Evolutionary conservation across 2,329 filamentous ascomycete genomes (phyloP), one percentile per base, ranked within the genome.

Genomic region (Alternaria viburni): DNA sequence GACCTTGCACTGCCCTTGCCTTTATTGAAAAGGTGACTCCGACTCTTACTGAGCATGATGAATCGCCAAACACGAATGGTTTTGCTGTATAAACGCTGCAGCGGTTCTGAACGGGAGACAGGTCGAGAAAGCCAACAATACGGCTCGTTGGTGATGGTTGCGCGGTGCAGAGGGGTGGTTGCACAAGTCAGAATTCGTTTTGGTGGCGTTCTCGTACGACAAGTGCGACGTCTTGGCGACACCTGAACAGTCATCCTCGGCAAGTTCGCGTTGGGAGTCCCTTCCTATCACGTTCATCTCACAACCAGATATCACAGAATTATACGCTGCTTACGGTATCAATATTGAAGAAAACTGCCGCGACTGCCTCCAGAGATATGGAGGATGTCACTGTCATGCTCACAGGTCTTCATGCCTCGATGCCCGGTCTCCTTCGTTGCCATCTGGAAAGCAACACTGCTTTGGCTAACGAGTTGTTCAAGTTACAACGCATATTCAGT

Each of bases 1-100:
- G 36, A 23, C 54, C 45, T 47, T 65, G 65, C 62, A 67, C 62
- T 51, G 67, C 62, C 65, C 56, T 43, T 15, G 25, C 41, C 17
- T 43, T 44, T 59, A 66, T 64, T 61, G 67, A 57, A 62, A 64
- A 28, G 55, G 47, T 64, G 56, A 59, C 65, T 54, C 44, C 17
- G 26, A 21, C 21, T 21, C 44, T 59, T 28, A 49, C 45, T 36
- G 55, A 59, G 49, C 47, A 41, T 6, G 44, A 19, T 15, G 49
- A 19, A 32, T 6, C 26, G 8, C 25, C 45, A 26, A 43, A 44
- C 23, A 19, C 6, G 21, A 12, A 58, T 9, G 36, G 44, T 28
- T n/a, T 25, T 21, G 11, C 49, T 9, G 17, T 49, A 32, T 25
- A 25, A 9, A 19, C 43, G 36, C 41, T 50, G 44, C 17, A n/a